These are phyloP conservation scores for Lactarius deliciosus DNA, from an alignment of 768 basidiomycete species.

Conservation along the genomic window DNA sequence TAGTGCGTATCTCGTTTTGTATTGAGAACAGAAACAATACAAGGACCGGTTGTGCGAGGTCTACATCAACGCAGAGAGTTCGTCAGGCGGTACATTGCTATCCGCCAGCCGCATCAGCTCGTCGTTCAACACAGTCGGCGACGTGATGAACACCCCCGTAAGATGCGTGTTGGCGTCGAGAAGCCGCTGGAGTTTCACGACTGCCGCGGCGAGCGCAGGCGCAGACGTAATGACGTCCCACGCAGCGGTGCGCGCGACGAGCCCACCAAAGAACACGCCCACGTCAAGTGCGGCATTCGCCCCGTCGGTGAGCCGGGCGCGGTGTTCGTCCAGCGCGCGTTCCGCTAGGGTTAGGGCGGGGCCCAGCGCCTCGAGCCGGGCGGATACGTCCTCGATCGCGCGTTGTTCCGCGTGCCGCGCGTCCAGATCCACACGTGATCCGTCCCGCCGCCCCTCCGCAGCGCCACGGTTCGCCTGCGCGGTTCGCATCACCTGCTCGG, in stretches of 20 bases:
- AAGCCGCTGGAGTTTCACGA: slow-evolving; percentile 8
- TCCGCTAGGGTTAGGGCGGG: neutral
- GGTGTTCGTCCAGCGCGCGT: neutral
- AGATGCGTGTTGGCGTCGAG: neutral
- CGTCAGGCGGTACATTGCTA: slow-evolving; percentile 3
- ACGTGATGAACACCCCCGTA: slow-evolving; percentile 4
- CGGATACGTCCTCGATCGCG: slow-evolving; percentile 2
- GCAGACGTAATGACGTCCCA: neutral
- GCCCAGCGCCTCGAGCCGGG: neutral
- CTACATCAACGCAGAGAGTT: slow-evolving; percentile 3
- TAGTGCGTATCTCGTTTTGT: neutral
- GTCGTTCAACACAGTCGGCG: slow-evolving; percentile 7
- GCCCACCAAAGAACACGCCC: slow-evolving; percentile 3
- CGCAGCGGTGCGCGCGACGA: neutral
- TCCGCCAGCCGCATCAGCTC: slow-evolving; percentile 4
- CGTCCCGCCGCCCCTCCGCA: neutral
- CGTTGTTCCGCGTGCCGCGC: neutral
- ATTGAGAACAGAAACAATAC: neutral
- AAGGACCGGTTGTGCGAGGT: neutral
- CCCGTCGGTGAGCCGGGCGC: neutral
- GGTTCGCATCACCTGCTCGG: neutral
- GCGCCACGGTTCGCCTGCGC: neutral
- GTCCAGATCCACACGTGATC: neutral
- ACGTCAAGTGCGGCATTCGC: neutral
- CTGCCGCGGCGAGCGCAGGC: neutral